These are phyloP conservation scores for Glonium stellatum DNA, from an alignment of 495 filamentous ascomycete genomes.

Conservation along the genomic window DNA sequence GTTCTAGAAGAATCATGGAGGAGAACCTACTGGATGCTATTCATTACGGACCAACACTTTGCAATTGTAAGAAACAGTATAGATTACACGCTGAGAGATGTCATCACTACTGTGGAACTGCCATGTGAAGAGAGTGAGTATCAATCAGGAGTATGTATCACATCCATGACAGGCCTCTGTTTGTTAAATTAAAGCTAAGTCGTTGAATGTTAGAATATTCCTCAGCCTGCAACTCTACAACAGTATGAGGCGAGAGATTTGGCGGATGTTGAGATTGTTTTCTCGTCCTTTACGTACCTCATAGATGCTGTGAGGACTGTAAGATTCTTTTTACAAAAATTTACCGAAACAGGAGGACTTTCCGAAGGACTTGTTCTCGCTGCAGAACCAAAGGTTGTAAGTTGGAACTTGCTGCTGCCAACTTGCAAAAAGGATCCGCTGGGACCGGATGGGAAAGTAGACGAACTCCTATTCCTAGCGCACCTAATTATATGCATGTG, in stretches of 20 bases:
- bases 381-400: slow-evolving; percentile 18
- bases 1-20: slow-evolving; percentile 18
- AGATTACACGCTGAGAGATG: slow-evolving; percentile 7
- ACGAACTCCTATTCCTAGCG: slow-evolving; percentile 24
- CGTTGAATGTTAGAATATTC: slow-evolving; percentile 1
- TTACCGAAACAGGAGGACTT: slow-evolving; percentile 6
- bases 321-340: background rate
- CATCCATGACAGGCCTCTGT: background rate
- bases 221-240: slow-evolving; percentile 10
- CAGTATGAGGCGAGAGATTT: slow-evolving; percentile 21
- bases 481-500: slow-evolving; percentile 15
- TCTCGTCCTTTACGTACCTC: slow-evolving; percentile 20
- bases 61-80: slow-evolving; percentile 11
- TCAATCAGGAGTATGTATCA: slow-evolving; percentile 16
- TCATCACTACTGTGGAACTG: slow-evolving; percentile 12
- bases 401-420: slow-evolving; percentile 19
- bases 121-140: slow-evolving; percentile 22
- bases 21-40: slow-evolving; percentile 18
- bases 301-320: slow-evolving; percentile 12
- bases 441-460: slow-evolving; percentile 13
- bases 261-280: slow-evolving; percentile 17
- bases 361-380: slow-evolving; percentile 2
- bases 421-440: slow-evolving; percentile 22
- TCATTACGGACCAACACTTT: slow-evolving; percentile 18
- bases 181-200: slow-evolving; percentile 6